Base-by-base conservation (phyloP, 192 early-diverging fungal genomes). In the Backusella morwellensis region DNA sequence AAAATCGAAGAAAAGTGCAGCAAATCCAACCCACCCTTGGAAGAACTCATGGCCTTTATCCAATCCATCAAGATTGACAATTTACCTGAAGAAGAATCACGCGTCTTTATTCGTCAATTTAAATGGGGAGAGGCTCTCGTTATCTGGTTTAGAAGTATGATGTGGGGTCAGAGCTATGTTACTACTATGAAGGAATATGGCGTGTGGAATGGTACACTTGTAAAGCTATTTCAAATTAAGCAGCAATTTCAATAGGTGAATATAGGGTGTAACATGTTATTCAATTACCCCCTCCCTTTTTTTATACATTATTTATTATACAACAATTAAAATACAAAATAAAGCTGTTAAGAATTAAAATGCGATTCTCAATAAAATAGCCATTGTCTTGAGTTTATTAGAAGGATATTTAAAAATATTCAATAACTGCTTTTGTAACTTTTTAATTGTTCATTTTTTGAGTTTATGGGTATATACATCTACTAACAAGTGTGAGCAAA, bases 91-190 rank as follows among this genome's bases (percentile, higher is more conserved):
- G 77, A 88, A 12, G 85, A 84, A 75, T 41, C 35, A 17, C 86
- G 88, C 21, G 88, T 90, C 21, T 79, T 85, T 66, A 86, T 90
- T 23, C 87, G 87, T 73, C 87, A 86, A 47, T 86, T 94, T 66
- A 84, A 85, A 59, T 90, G 91, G 80, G 84, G 86, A 66, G 88
- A 86, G 44, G 90, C 90, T 15, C 74, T 92, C 42, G 81, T 90
- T 6, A 86, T 88, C n/a, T 94, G 93, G 93, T 94, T 91, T 78
- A 80, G 88, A 29, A 87, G 86, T 68, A 75, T 93, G 36, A 78
- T 94, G 42, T 92, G 91, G 93, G 91, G 93, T 26, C 88, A 91
- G 47, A 86, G 89, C 15, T 94, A 93, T 76, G 73, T 90, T 26
- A 84, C 88, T 0, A 85, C 87, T 0, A 83, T 88, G 75, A 84